These are phyloP conservation scores for Abrus pulchellus DNA, from an alignment of 306 rosid genomes.

Conservation along the genomic window DNA sequence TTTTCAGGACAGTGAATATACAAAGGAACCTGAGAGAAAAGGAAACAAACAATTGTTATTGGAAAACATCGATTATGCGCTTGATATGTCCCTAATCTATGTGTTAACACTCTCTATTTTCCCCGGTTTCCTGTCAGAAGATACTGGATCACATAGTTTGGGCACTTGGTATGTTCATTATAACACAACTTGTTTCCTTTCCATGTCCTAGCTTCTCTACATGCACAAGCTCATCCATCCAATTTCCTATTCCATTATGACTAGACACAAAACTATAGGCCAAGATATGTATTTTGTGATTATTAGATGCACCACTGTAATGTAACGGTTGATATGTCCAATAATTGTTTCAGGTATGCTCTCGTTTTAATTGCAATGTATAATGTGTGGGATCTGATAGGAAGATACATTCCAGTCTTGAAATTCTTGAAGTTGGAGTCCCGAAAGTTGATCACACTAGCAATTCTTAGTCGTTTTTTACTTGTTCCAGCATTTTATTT, in stretches of 20 bases:
- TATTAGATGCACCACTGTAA: background rate
- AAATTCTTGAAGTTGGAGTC: constrained; percentile 69
- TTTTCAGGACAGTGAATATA: constrained; percentile 66
- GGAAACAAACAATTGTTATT: constrained; percentile 74
- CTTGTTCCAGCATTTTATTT: constrained; percentile 88
- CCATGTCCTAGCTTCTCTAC: constrained; percentile 18
- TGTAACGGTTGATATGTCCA: constrained; percentile 8
- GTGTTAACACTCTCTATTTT: constrained; percentile 78
- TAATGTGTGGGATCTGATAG: constrained; percentile 79
- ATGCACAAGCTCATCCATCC: background rate
- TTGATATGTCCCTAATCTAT: constrained; percentile 76
- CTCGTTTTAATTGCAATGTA: constrained; percentile 84
- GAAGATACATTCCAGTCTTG: constrained; percentile 81
- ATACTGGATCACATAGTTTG: constrained; percentile 85
- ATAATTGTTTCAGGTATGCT: constrained; percentile 68
- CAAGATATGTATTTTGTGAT: constrained; percentile 3
- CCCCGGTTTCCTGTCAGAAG: constrained; percentile 93
- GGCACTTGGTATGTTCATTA: constrained; percentile 74
- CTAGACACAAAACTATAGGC: constrained; percentile 6
- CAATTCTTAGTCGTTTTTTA: constrained; percentile 69
- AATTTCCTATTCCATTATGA: background rate
- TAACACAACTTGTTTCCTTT: background rate
- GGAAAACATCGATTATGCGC: constrained; percentile 83
- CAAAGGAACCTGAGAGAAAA: constrained; percentile 60
- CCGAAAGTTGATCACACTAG: constrained; percentile 58